A percentile compares a stretch with the other conserved stretches of the same genome.
phyloP scores from a whole-genome alignment of 2,329 filamentous ascomycete genomes.

The Fusarium sp. region DNA sequence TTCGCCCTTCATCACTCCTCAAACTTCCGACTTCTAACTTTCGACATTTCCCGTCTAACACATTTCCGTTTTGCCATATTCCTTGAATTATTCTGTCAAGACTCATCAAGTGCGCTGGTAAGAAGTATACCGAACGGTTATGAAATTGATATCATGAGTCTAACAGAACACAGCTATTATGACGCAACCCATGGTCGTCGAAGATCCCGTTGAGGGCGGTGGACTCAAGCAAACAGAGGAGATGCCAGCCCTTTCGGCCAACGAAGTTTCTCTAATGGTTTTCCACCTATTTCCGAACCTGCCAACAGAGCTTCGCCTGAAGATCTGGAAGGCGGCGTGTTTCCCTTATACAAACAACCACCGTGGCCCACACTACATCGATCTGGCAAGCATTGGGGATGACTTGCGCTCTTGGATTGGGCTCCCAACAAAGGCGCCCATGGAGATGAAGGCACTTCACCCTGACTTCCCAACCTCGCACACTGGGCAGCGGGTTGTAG shows the following conservation, averaged over 20 bases:
- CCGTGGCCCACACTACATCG: not conserved
- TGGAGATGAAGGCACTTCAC: not conserved
- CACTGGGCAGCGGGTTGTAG: not conserved
- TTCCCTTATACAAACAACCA: not conserved
- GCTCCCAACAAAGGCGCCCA: too few relatives aligned
- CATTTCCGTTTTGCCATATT: not conserved
- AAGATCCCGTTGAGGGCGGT: not conserved
- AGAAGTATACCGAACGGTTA: too few relatives aligned
- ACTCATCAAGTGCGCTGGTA: not conserved
- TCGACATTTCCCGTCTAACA: not conserved
- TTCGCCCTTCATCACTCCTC: not conserved
- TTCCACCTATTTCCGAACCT: not conserved
- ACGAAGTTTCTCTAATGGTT: accelerated
- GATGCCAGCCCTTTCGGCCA: not conserved
- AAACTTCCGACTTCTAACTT: not conserved
- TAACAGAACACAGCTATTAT: not conserved
- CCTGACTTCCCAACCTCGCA: not conserved
- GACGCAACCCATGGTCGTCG: not conserved
- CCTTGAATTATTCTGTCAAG: too few relatives aligned
- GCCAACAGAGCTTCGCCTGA: not conserved
- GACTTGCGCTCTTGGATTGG: accelerated
- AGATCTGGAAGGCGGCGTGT: conserved; percentile 1
- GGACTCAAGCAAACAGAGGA: not conserved
- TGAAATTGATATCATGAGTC: not conserved
- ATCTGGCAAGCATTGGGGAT: not conserved